phyloP scores from a whole-genome alignment of 108 stramenopile species.

The Epipyxis sp. region DNA sequence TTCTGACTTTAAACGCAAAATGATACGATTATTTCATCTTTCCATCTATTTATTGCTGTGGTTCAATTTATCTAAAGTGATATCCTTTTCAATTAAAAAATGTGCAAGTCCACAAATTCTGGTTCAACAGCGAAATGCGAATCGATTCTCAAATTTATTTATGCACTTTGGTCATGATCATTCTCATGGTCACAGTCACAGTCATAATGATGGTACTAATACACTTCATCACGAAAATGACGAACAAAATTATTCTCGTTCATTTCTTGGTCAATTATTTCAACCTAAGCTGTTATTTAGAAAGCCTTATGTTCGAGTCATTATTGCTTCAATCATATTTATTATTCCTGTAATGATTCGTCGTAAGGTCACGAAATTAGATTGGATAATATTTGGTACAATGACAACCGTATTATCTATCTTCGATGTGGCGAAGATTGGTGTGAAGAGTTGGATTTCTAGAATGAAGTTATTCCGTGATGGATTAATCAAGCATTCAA shows the following conservation, averaged over 20 bases:
- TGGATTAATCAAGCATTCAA: neutral
- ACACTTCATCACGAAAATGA: neutral
- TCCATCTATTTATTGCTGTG: too few species aligned
- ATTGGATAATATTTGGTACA: neutral
- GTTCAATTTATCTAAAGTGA: too few species aligned
- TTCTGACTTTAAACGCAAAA: too few species aligned
- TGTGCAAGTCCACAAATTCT: too few species aligned
- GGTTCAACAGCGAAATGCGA: too few species aligned
- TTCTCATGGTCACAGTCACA: neutral
- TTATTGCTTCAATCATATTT: neutral
- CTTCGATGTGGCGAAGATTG: neutral
- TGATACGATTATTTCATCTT: too few species aligned
- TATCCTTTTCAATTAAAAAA: too few species aligned
- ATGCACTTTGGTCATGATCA: neutral
- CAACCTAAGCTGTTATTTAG: neutral
- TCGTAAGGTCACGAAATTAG: neutral
- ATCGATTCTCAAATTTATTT: neutral
- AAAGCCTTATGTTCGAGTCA: neutral
- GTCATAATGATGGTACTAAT: neutral
- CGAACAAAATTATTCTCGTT: too few species aligned
- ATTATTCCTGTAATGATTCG: neutral
- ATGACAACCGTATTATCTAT: neutral
- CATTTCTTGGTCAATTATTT: neutral
- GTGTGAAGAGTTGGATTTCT: neutral
- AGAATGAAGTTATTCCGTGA: neutral